Conservation (phyloP, 2,329 filamentous ascomycete genomes). For the Hymenotorrendiella dingleyae region DNA sequence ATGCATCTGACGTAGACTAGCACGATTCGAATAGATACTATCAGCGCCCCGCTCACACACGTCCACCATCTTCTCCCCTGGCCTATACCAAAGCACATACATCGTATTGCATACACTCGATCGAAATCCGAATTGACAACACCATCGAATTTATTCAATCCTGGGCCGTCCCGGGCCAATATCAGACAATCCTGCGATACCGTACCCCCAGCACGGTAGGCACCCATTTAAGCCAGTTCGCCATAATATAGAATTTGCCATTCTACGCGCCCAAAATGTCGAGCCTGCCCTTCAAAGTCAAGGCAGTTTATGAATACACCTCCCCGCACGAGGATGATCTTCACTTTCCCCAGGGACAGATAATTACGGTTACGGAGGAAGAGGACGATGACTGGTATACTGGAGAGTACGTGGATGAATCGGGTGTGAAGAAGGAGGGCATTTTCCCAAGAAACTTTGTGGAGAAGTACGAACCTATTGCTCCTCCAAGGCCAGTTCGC, state of each 20-base stretch:
- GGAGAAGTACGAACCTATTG: slow-evolving; percentile 86
- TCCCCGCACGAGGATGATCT: slow-evolving; percentile 95
- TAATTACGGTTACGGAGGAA: slow-evolving; percentile 88
- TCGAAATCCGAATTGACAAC: slow-evolving; percentile 10
- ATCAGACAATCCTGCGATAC: slow-evolving; percentile 10
- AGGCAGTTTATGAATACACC: slow-evolving; percentile 89
- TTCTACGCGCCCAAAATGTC: slow-evolving; percentile 52
- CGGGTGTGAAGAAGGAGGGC: slow-evolving; percentile 70
- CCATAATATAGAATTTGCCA: slow-evolving; percentile 25
- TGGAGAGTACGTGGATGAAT: slow-evolving; percentile 76
- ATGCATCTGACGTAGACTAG: slow-evolving; percentile 31
- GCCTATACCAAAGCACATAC: slow-evolving; percentile 18
- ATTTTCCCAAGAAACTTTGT: slow-evolving; percentile 97
- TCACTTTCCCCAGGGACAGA: slow-evolving; percentile 74
- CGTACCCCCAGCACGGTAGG: too few species aligned
- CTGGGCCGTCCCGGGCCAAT: slow-evolving; percentile 14
- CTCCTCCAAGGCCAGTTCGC: slow-evolving; percentile 79
- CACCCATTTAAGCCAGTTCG: slow-evolving; percentile 15
- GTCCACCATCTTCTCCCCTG: slow-evolving; percentile 14
- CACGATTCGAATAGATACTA: slow-evolving; percentile 21
- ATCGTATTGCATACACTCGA: slow-evolving; percentile 6
- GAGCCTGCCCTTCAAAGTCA: slow-evolving; percentile 78
- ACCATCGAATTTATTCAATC: slow-evolving; percentile 7
- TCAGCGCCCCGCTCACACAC: slow-evolving; percentile 22
- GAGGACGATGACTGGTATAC: slow-evolving; percentile 94